A percentile compares a stretch with the other conserved stretches of the same genome.
Evolutionary conservation across 768 basidiomycete genomes (phyloP).

Genomic region (Lactifluus pinguis): DNA sequence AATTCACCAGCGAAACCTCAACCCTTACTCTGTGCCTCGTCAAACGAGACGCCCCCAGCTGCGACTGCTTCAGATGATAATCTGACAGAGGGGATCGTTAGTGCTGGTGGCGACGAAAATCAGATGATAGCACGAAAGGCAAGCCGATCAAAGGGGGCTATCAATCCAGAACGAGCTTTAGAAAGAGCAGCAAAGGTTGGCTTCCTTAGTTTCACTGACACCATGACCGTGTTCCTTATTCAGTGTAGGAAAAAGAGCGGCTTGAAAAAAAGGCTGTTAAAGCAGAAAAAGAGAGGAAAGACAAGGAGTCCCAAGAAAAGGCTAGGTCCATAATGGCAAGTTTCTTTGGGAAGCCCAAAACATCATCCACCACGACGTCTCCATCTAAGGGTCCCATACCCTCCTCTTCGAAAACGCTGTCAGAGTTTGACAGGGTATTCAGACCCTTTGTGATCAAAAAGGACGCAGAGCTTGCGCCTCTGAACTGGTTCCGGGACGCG

Average conservation of each 20-base stretch:
- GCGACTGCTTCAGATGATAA: neutral
- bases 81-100: constrained; percentile 23
- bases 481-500: constrained; percentile 53
- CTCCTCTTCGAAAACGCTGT: constrained; percentile 31
- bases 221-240: neutral
- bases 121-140: constrained; percentile 21
- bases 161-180: constrained; percentile 48
- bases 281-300: constrained; percentile 62
- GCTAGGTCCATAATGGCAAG: constrained; percentile 67
- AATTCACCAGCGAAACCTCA: constrained; percentile 20
- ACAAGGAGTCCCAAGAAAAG: constrained; percentile 59
- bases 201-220: neutral
- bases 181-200: constrained; percentile 53
- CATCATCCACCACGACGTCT: constrained; percentile 19
- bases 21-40: constrained; percentile 4
- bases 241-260: constrained; percentile 56
- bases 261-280: constrained; percentile 60
- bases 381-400: constrained; percentile 23
- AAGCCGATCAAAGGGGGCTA: constrained; percentile 40
- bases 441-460: constrained; percentile 75
- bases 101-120: constrained; percentile 32
- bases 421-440: constrained; percentile 70
- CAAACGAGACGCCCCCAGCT: constrained; percentile 5
- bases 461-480: constrained; percentile 59
- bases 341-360: constrained; percentile 65